Conservation (phyloP, 2,329 filamentous ascomycete species). For the Diaporthe helianthi region DNA sequence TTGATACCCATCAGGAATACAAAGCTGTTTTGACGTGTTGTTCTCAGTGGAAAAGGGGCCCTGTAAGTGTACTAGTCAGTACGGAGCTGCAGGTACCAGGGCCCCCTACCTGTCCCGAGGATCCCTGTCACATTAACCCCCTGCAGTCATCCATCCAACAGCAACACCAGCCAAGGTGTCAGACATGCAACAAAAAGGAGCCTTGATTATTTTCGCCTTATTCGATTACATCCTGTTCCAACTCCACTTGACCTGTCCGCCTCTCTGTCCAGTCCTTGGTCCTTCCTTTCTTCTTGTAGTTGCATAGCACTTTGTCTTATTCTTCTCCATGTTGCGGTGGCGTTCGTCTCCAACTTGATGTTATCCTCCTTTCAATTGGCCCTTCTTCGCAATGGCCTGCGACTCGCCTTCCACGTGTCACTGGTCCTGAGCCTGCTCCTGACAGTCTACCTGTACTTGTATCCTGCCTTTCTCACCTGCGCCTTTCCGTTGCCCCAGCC, state of each 20-base stretch:
- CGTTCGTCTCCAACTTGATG: conserved; percentile 56
- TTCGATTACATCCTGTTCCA: background rate
- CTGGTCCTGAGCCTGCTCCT: conserved; percentile 65
- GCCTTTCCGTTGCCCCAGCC: conserved; percentile 70
- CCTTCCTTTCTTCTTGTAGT: background rate
- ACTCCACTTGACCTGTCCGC: background rate
- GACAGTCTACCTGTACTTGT: conserved; percentile 84
- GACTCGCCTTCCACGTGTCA: conserved; percentile 69
- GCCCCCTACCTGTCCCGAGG: background rate
- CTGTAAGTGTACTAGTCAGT: no score
- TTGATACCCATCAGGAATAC: no score
- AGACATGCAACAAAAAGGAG: background rate
- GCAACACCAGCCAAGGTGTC: background rate
- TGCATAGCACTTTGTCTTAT: background rate
- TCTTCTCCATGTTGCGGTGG: conserved; percentile 25
- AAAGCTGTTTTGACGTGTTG: no score
- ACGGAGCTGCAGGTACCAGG: background rate
- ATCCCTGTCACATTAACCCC: conserved; percentile 11
- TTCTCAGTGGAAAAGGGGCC: no score
- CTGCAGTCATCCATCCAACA: conserved; percentile 10
- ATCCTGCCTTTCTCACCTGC: conserved; percentile 81
- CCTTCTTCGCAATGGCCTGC: conserved; percentile 65
- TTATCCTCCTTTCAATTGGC: conserved; percentile 48
- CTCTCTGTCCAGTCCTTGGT: background rate
- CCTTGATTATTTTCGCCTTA: background rate